These are phyloP conservation scores for Chaetomium cochliodes DNA, from an alignment of 495 filamentous ascomycete species.

Conservation along the genomic window DNA sequence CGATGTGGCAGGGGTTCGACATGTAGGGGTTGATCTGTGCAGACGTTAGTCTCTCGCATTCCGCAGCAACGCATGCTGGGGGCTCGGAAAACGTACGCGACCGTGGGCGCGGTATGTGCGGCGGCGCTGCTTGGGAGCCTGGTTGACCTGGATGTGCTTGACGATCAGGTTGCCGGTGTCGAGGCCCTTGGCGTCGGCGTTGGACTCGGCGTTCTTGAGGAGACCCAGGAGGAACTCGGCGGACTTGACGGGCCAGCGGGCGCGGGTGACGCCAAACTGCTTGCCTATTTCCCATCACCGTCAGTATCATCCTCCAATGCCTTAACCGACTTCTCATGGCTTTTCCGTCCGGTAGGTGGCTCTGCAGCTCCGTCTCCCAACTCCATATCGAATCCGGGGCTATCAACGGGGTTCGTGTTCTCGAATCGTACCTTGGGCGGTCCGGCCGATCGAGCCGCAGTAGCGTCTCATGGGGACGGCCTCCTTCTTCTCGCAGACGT, in stretches of 20 bases:
- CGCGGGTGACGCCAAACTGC: slow-evolving; percentile 93
- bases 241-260: slow-evolving; percentile 98
- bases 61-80: slow-evolving; percentile 14
- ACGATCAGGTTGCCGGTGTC: slow-evolving; percentile 94
- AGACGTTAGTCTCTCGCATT: slow-evolving; percentile 30
- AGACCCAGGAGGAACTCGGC: slow-evolving; percentile 96
- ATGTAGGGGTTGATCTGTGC: slow-evolving; percentile 97
- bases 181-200: slow-evolving; percentile 98
- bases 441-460: slow-evolving; percentile 87
- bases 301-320: slow-evolving; percentile 29
- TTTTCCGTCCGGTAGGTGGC: background rate
- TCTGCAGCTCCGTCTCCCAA: background rate
- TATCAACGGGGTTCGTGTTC: background rate
- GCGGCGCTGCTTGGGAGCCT: slow-evolving; percentile 96
- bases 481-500: slow-evolving; percentile 92
- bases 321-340: background rate
- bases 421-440: slow-evolving; percentile 84
- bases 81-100: slow-evolving; percentile 69
- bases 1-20: slow-evolving; percentile 99
- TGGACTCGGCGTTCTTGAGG: slow-evolving; percentile 98
- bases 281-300: slow-evolving; percentile 65
- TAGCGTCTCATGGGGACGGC: slow-evolving; percentile 96
- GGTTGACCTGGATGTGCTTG: slow-evolving; percentile 99
- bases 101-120: slow-evolving; percentile 99
- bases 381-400: background rate